These are phyloP conservation scores for Alternaria sp. DNA, from an alignment of 2,329 filamentous ascomycete genomes.

Conservation along the genomic window DNA sequence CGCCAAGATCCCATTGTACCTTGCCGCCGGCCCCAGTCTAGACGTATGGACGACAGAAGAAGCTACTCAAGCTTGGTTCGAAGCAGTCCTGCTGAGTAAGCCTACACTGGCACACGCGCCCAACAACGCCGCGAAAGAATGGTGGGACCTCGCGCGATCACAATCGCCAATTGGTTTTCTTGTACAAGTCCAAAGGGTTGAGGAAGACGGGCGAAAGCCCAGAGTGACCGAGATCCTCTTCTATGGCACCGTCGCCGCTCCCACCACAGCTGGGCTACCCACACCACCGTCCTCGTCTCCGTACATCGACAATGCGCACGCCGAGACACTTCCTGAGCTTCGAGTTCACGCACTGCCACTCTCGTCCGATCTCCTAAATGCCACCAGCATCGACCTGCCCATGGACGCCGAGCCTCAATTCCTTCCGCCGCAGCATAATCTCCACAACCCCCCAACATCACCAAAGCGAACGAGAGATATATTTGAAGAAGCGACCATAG, in stretches of 20 bases:
- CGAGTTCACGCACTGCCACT: constrained; percentile 51
- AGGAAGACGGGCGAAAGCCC: constrained; percentile 5
- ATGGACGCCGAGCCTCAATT: constrained; percentile 40
- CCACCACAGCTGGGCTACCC: constrained; percentile 23
- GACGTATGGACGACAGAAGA: constrained; percentile 47
- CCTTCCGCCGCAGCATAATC: constrained; percentile 34
- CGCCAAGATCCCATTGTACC: constrained; percentile 49
- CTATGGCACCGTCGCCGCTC: constrained; percentile 47
- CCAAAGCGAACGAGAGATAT: constrained; percentile 54
- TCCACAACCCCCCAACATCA: constrained; percentile 26
- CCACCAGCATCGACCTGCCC: not conserved
- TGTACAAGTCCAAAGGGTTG: constrained; percentile 32
- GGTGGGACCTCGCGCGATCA: constrained; percentile 47
- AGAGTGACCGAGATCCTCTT: constrained; percentile 54
- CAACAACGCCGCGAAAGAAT: constrained; percentile 21
- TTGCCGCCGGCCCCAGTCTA: constrained; percentile 46
- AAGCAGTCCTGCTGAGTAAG: constrained; percentile 41
- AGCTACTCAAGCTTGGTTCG: constrained; percentile 51
- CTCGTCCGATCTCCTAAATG: constrained; percentile 50
- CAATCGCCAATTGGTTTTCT: constrained; percentile 52
- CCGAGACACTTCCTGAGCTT: constrained; percentile 31
- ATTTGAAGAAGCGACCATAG: constrained; percentile 56
- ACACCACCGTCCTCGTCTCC: constrained; percentile 46
- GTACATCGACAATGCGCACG: constrained; percentile 10
- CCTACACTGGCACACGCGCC: constrained; percentile 3